A percentile compares a stretch with the other conserved stretches of the same genome.
Conservation (phyloP, 2,329 filamentous ascomycete species). For the Aspergillus versicolor region DNA sequence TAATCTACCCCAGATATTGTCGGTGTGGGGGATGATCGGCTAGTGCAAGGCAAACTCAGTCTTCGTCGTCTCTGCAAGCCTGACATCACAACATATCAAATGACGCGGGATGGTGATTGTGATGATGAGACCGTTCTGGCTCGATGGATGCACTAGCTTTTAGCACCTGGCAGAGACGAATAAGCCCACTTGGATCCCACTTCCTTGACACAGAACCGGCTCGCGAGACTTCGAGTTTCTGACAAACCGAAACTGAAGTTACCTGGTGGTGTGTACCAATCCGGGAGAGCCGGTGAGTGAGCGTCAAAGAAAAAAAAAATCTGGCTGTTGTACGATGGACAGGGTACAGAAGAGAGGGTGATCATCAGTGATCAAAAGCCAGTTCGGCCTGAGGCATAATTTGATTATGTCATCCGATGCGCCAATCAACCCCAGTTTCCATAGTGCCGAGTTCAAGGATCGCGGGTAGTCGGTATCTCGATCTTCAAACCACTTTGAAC, state of each 20-base stretch:
- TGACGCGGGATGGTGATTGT: neutral
- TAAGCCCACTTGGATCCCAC: neutral
- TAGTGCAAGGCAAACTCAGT: slow-evolving; percentile 1
- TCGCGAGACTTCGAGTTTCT: neutral
- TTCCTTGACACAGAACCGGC: neutral
- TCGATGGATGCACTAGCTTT: neutral
- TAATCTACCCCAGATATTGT: slow-evolving; percentile 9
- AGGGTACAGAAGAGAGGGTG: neutral
- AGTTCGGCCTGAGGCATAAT: neutral
- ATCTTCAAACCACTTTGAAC: slow-evolving; percentile 1
- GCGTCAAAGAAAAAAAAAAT: neutral
- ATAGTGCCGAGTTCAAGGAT: neutral
- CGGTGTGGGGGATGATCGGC: slow-evolving; percentile 10
- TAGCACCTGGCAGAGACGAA: neutral
- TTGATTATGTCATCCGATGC: slow-evolving; percentile 9
- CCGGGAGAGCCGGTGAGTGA: neutral
- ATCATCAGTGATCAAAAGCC: neutral
- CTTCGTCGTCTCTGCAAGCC: neutral
- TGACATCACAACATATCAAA: slow-evolving; percentile 1
- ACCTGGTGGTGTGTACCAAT: neutral
- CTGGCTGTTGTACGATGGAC: neutral
- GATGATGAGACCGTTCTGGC: neutral
- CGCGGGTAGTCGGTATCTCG: neutral
- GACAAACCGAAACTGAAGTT: neutral
- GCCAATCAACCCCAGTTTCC: neutral